Percentiles rank a stretch among this genome's conserved stretches.
These are phyloP conservation scores for Hymenoscyphus fraxineus DNA, from an alignment of 2,329 filamentous ascomycete species.

Conservation along the genomic window DNA sequence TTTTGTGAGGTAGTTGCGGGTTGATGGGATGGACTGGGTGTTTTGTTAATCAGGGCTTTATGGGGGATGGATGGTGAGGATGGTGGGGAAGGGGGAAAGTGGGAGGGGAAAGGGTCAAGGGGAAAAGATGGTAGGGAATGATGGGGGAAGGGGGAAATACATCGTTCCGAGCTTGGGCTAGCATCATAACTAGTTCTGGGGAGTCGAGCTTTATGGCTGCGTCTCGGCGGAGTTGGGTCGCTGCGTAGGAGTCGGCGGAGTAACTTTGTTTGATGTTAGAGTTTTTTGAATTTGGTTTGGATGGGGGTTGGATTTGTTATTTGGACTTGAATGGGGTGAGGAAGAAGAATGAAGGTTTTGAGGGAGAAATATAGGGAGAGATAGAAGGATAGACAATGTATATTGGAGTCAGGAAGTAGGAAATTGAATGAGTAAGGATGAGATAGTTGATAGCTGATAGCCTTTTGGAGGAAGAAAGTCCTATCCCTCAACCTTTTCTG, in stretches of 20 bases:
- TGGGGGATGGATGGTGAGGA: too few relatives aligned
- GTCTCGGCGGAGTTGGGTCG: slow-evolving; percentile 38
- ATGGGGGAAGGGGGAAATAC: slow-evolving; percentile 37
- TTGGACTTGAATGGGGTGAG: not conserved
- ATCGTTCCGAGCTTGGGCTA: slow-evolving; percentile 51
- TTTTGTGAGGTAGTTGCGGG: slow-evolving; percentile 53
- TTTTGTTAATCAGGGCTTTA: too few relatives aligned
- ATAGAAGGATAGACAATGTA: too few relatives aligned
- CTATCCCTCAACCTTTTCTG: too few relatives aligned
- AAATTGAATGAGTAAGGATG: too few relatives aligned
- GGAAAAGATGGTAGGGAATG: too few relatives aligned
- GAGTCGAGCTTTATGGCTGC: slow-evolving; percentile 53
- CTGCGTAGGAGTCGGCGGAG: slow-evolving; percentile 26
- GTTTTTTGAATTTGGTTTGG: not conserved
- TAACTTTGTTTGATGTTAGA: slow-evolving; percentile 15
- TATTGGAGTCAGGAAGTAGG: too few relatives aligned
- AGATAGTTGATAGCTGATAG: too few relatives aligned
- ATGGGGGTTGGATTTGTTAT: not conserved
- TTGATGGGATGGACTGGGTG: slow-evolving; percentile 51
- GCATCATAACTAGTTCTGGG: slow-evolving; percentile 57
- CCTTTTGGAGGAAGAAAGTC: too few relatives aligned
- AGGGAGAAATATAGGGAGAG: too few relatives aligned
- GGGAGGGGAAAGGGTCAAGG: too few relatives aligned
- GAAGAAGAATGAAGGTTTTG: not conserved
- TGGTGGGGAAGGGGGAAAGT: not conserved